Evolutionary conservation across 2,329 filamentous ascomycete species (phyloP), one percentile per base, ranked within the genome.

Genomic region (Tolypocladium cylindrosporum): DNA sequence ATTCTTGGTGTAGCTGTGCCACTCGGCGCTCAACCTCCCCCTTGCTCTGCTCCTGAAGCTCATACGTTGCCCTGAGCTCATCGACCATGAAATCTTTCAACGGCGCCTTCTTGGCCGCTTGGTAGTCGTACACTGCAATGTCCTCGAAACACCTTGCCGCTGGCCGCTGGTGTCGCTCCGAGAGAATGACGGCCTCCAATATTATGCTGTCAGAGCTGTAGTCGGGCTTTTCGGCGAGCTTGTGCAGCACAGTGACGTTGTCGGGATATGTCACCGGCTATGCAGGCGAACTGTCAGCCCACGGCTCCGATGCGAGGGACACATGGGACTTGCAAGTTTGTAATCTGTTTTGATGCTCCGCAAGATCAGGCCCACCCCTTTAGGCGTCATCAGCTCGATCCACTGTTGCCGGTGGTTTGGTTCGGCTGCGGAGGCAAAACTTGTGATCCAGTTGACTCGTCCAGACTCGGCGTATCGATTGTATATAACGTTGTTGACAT

Each of bases 401-500:
- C 91, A 96, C 60, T 82, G 75, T 48, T 76, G 70, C 58, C 77
- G 76, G 62, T 92, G 79, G 37, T 72, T 70, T 0, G 84, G 82
- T 64, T 91, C 85, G 53, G 84, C 75, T 60, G 83, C 74, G 2
- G 78, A 73, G 5, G 84, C 88, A 64, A 90, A 87, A 66, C 91
- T 87, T 58, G 79, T 78, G 34, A 86, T 80, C 87, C 89, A 96
- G 66, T 91, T 90, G 39, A 93, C 82, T 41, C 92, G 82, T 4
- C 86, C 86, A 7, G 87, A 87, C 71, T 97, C 92, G 41, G 91
- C 91, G 70, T 90, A 96, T 61, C 88, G 83, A 64, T 89, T 86
- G 71, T 96, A 96, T 63, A 83, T 84, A 61, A 92, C 86, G 65
- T 96, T 96, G 70, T 96, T 96, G 54, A 96, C 88, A 71, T 96